Conservation (phyloP, 1,139 yeast species). For the Hanseniaspora gamundiae region DNA sequence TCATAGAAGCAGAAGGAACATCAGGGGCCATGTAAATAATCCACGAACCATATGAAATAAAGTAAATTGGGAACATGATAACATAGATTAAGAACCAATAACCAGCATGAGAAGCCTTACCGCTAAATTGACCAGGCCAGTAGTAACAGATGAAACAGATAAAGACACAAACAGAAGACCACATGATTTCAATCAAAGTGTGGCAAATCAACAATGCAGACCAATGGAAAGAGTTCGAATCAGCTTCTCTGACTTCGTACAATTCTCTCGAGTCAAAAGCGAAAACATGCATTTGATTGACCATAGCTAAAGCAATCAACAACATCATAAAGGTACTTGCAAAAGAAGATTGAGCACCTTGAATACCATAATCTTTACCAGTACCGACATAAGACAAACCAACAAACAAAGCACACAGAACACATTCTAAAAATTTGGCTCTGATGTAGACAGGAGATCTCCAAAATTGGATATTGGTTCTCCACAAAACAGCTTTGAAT, state of each 20-base stretch:
- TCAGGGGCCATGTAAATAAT: conserved; percentile 39
- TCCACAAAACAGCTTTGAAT: conserved; percentile 29
- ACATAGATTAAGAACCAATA: conserved; percentile 34
- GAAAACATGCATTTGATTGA: conserved; percentile 42
- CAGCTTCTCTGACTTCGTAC: conserved; percentile 50
- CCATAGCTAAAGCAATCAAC: conserved; percentile 39
- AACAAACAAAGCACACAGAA: conserved; percentile 37
- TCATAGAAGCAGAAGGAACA: conserved; percentile 37
- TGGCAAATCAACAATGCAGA: conserved; percentile 31
- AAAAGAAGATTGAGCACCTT: conserved; percentile 39
- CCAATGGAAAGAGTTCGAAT: conserved; percentile 57
- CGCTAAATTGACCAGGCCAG: conserved; percentile 32
- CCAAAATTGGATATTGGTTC: conserved; percentile 36
- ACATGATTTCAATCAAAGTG: conserved; percentile 31
- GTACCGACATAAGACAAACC: conserved; percentile 39
- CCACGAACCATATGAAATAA: conserved; percentile 36
- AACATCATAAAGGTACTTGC: conserved; percentile 46
- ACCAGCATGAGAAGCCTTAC: conserved; percentile 31
- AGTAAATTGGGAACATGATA: conserved; percentile 34
- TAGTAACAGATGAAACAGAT: conserved; percentile 30
- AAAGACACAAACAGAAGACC: conserved; percentile 33
- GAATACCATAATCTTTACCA: conserved; percentile 25
- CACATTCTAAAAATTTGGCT: conserved; percentile 36
- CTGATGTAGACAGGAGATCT: conserved; percentile 39
- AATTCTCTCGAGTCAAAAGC: conserved; percentile 37